Percentiles rank a stretch among this genome's conserved stretches.
Conservation (phyloP, 2,329 filamentous ascomycete genomes). For the Alternaria sp. region DNA sequence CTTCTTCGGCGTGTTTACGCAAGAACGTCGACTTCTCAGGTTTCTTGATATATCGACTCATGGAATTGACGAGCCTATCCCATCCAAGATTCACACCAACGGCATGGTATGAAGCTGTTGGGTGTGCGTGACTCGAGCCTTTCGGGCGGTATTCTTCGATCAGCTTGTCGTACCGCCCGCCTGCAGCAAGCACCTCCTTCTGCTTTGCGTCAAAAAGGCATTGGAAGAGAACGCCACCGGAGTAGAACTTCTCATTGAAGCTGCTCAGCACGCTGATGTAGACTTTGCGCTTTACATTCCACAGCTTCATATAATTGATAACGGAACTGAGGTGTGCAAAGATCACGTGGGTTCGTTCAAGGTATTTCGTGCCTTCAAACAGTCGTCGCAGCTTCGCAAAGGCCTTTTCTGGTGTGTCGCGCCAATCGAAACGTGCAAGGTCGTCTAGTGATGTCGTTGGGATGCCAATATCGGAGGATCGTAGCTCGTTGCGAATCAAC, state of each 20-base stretch:
- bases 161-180: conserved; percentile 89
- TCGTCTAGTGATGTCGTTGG: conserved; percentile 91
- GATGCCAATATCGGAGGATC: conserved; percentile 80
- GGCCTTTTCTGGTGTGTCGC: conserved; percentile 76
- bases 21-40: conserved; percentile 62
- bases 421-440: conserved; percentile 88
- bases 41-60: conserved; percentile 62
- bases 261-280: conserved; percentile 87
- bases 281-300: conserved; percentile 78
- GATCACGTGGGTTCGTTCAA: conserved; percentile 61
- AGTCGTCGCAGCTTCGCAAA: conserved; percentile 68
- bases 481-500: conserved; percentile 81
- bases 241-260: conserved; percentile 90
- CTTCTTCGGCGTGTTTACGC: conserved; percentile 75
- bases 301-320: conserved; percentile 75
- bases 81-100: conserved; percentile 93
- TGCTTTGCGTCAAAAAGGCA: conserved; percentile 87
- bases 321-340: conserved; percentile 84
- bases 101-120: conserved; percentile 67
- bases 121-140: conserved; percentile 63
- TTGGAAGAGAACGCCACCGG: conserved; percentile 81
- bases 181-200: conserved; percentile 86
- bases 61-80: conserved; percentile 76
- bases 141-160: conserved; percentile 84
- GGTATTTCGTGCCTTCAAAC: conserved; percentile 63